These are phyloP conservation scores for Tolypocladium endophyticum DNA, from an alignment of 2,329 filamentous ascomycete genomes.

Conservation along the genomic window DNA sequence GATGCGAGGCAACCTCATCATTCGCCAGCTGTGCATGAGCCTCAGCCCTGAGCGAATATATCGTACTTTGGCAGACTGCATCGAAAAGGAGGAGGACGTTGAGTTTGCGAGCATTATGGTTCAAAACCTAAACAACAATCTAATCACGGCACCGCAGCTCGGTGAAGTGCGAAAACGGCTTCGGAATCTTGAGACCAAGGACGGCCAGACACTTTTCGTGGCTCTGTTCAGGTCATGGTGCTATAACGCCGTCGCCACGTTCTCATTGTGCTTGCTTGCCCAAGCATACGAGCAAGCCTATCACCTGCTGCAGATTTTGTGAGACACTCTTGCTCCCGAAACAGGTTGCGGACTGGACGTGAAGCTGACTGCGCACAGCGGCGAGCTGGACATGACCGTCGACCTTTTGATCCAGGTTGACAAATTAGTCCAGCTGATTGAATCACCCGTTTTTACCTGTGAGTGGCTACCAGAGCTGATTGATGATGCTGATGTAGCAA, in stretches of 20 bases:
- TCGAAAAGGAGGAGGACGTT: slow-evolving; percentile 95
- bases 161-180: slow-evolving; percentile 83
- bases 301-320: slow-evolving; percentile 92
- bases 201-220: slow-evolving; percentile 92
- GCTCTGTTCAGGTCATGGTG: slow-evolving; percentile 95
- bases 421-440: slow-evolving; percentile 91
- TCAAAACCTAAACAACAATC: slow-evolving; percentile 96
- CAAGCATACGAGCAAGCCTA: slow-evolving; percentile 98
- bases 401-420: slow-evolving; percentile 98
- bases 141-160: slow-evolving; percentile 92
- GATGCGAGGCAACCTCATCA: slow-evolving; percentile 89
- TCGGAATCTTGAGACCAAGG: slow-evolving; percentile 84
- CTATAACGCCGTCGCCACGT: slow-evolving; percentile 95
- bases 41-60: slow-evolving; percentile 93
- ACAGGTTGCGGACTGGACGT: not conserved
- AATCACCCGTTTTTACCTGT: slow-evolving; percentile 98
- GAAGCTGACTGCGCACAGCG: slow-evolving; percentile 39
- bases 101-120: slow-evolving; percentile 99
- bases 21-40: slow-evolving; percentile 85
- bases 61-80: slow-evolving; percentile 86
- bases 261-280: slow-evolving; percentile 87
- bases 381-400: slow-evolving; percentile 96
- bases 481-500: not conserved
- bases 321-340: slow-evolving; percentile 15
- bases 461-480: slow-evolving; percentile 20